Evolutionary conservation across 108 stramenopile species (phyloP), one percentile per base, ranked within the genome.

Genomic region (Aurantiochytrium sp.): DNA sequence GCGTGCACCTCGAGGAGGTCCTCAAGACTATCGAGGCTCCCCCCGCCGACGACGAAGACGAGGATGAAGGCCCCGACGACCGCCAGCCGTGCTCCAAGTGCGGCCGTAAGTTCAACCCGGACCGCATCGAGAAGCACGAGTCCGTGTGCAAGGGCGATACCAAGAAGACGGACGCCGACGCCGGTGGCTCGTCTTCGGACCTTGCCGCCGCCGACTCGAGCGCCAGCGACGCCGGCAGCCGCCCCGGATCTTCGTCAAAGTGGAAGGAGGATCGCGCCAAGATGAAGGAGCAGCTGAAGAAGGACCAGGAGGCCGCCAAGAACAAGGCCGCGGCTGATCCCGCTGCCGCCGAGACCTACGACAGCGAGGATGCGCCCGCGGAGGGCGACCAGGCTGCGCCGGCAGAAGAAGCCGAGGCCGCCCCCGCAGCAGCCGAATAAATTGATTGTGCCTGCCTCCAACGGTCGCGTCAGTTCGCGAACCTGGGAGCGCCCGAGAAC

Each of bases 71-170:
- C 21, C 68, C 17, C 2, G 88, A 88, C 30, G 55, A 36, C 8
- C 85, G 88, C 37, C 27, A 41, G 19, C 30, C 52, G 10, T 88
- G 88, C 81, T 4, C 21, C 52, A 22, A 55, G 6, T 88, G 88
- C 42, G 34, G 10, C n/a, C 42, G 88, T 17, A 88, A 88, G 42
- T 88, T 88, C 85, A 88, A 88, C 41, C 55, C 42, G 8, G 88
- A 86, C 22, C 69, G 88, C 24, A 85, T 88, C 27, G 88, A 87
- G 22, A 88, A 88, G 45, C 88, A 88, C 55, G 37, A 86, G 54
- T 31, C 31, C 41, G 39, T 88, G 30, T 88, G 88, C 88, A 81
- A 81, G 73, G 81, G 36, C 54, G 68, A 88, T 0, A 42, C 27
- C 68, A 22, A 86, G n/a, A 55, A 86, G 52, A 37, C n/a, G 52